Conservation (phyloP, 1,139 yeast genomes). For the Blastobotrys buckinghamii region DNA sequence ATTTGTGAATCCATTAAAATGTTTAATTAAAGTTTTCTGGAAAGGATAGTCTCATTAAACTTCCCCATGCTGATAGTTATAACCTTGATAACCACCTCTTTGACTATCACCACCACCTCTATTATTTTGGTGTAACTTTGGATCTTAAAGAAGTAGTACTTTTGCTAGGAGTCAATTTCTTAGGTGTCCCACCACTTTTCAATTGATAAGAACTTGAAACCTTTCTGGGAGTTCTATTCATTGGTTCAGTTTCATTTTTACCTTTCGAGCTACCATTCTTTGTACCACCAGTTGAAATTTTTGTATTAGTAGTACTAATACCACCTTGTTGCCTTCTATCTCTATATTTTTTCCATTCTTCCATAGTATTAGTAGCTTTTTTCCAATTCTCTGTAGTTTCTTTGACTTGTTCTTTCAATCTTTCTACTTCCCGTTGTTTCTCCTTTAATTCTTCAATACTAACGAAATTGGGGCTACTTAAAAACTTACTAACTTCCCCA, state of each 20-base stretch:
- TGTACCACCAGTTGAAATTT: neutral
- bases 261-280: neutral
- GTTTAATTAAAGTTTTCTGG: no score
- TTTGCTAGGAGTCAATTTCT: neutral
- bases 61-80: no score
- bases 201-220: neutral
- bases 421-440: constrained; percentile 20
- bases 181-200: neutral
- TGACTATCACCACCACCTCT: no score
- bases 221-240: neutral
- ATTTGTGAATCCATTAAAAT: no score
- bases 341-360: constrained; percentile 27
- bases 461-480: constrained; percentile 25
- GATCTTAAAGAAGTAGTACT: neutral
- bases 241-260: neutral
- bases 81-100: no score
- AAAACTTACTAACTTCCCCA: constrained; percentile 16
- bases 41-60: no score
- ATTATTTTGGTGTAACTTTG: neutral
- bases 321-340: constrained; percentile 9
- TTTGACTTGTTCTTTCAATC: constrained; percentile 22
- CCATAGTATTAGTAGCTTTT: constrained; percentile 28
- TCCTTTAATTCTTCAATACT: constrained; percentile 22
- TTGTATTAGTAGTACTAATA: neutral
- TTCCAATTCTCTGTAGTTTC: constrained; percentile 28